phyloP scores from a whole-genome alignment of 352 stramenopile genomes.

The Phytophthora syringae region DNA sequence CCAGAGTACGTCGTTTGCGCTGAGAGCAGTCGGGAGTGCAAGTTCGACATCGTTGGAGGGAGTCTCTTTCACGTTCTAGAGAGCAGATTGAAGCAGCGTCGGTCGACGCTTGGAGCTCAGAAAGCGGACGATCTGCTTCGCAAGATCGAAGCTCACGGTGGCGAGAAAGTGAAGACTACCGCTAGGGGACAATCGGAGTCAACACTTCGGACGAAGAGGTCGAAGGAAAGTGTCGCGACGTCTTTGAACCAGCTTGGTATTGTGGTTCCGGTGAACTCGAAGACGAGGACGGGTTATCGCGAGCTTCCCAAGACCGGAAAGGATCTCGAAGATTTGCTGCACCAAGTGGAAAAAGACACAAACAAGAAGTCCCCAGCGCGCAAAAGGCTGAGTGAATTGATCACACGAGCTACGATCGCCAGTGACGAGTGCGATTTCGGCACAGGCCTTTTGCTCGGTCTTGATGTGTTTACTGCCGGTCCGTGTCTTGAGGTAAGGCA shows the following conservation, averaged over 20 bases:
- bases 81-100: slow-evolving; percentile 15
- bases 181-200: slow-evolving; percentile 12
- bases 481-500: slow-evolving; percentile 44
- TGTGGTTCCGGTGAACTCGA: slow-evolving; percentile 55
- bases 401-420: slow-evolving; percentile 71
- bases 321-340: slow-evolving; percentile 43
- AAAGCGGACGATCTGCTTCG: slow-evolving; percentile 14
- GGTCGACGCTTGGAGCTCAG: slow-evolving; percentile 13
- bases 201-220: slow-evolving; percentile 33
- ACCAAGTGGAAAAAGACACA: slow-evolving; percentile 24
- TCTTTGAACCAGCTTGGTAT: slow-evolving; percentile 60
- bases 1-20: slow-evolving; percentile 51
- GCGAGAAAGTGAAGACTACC: slow-evolving; percentile 4
- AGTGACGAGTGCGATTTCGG: slow-evolving; percentile 80
- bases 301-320: slow-evolving; percentile 50
- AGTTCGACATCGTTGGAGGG: slow-evolving; percentile 42
- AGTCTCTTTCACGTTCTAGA: slow-evolving; percentile 55
- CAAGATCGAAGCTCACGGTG: slow-evolving; percentile 21
- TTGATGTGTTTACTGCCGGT: slow-evolving; percentile 64
- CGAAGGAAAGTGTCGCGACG: slow-evolving; percentile 36
- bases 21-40: slow-evolving; percentile 34
- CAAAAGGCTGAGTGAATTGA: slow-evolving; percentile 54
- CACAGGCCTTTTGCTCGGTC: slow-evolving; percentile 60
- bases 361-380: slow-evolving; percentile 28
- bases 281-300: slow-evolving; percentile 59